Base-by-base conservation (phyloP, 352 stramenopile species). In the Thalassiosira mediterranea region DNA sequence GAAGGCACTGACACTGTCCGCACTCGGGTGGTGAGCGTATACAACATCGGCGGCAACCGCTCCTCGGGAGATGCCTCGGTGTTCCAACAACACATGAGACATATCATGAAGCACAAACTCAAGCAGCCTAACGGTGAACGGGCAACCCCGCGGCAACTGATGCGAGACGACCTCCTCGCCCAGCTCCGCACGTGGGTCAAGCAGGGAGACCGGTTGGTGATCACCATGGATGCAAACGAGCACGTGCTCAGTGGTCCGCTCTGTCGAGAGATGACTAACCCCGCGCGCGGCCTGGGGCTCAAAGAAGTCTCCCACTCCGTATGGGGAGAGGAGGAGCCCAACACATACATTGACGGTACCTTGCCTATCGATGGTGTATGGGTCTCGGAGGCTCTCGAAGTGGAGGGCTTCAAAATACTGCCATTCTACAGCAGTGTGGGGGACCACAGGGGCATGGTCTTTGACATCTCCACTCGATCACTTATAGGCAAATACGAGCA, bases 391-490 rank as follows among this genome's bases (percentile, higher is more conserved):
- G 25, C 40, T 32, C 31, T 79, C 10, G 42, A 63, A 15, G 52
- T 79, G 19, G 42, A 19, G 21, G 46, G 19, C 0, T 40, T 76
- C 21, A 67, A 57, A 25, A 38, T 63, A 32, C 56, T 76, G 8
- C 40, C 47, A 8, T 73, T 64, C 48, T 28, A 29, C 13, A 38
- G 56, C 17, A 51, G 37, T 29, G 15, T 51, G 29, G 69, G 69
- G 3, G 70, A 79, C 38, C 70, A 79, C 42, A 32, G 49, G 21
- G 28, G 23, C 1, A 61, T 72, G 34, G 49, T 65, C 4, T 68
- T 81, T 51, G 63, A 76, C n/a, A 19, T 75, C 8, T 59, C 63
- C 2, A 68, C 46, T 15, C 8, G 31, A 19, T 75, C 57, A 7
- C 19, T 72, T 0, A 44, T 81, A 3, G 72, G 49, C 1, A 52